Evolutionary conservation across 2,329 filamentous ascomycete genomes (phyloP).

Genomic region (Chaetomiaceae sp.): DNA sequence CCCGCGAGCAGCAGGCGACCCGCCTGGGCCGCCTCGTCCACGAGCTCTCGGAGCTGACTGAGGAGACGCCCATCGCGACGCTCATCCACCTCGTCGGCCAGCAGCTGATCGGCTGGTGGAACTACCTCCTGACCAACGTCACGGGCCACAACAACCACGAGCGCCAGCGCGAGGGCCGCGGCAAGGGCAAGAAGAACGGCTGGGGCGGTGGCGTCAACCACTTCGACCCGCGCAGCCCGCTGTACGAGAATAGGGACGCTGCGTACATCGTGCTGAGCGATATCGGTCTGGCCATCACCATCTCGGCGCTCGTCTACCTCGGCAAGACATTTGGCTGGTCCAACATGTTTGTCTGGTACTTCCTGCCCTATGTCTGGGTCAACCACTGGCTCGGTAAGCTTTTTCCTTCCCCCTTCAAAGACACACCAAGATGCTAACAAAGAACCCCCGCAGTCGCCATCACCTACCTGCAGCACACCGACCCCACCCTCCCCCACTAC

Average conservation of each 20-base stretch:
- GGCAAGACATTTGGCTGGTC: constrained; percentile 73
- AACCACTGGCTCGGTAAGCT: constrained; percentile 92
- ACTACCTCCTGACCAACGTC: constrained; percentile 87
- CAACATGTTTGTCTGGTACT: constrained; percentile 93
- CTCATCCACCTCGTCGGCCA: constrained; percentile 69
- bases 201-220: constrained; percentile 81
- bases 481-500: constrained; percentile 92
- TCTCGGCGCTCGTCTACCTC: constrained; percentile 59
- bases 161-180: constrained; percentile 86
- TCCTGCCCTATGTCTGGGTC: constrained; percentile 92
- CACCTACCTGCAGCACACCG: constrained; percentile 95
- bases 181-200: constrained; percentile 87
- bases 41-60: constrained; percentile 81
- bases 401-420: neutral
- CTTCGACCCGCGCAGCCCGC: constrained; percentile 80
- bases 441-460: constrained; percentile 69
- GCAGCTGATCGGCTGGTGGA: constrained; percentile 88
- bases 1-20: constrained; percentile 72
- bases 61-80: constrained; percentile 89
- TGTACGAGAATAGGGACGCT: constrained; percentile 89
- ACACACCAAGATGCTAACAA: constrained; percentile 4
- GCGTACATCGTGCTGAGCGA: constrained; percentile 84
- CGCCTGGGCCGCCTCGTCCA: constrained; percentile 70
- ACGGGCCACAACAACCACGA: constrained; percentile 96
- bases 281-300: constrained; percentile 65